Base-by-base conservation (phyloP, 192 early-diverging fungal genomes). In the Diversispora epigaea region DNA sequence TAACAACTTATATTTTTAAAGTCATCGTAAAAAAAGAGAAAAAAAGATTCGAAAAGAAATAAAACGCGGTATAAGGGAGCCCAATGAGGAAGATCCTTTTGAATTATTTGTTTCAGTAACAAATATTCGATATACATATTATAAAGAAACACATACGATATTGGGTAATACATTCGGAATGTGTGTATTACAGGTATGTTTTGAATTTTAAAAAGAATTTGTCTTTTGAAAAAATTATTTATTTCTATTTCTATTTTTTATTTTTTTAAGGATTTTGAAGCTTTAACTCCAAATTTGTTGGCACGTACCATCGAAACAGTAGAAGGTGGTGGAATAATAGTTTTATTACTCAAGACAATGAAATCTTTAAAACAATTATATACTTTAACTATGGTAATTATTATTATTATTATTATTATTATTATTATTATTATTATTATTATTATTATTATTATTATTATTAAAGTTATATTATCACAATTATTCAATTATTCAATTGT, bases 101-200 rank as follows among this genome's bases (percentile, higher is more conserved):
- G 97, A 99, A 81, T 89, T 99, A 64, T 99, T 99, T 79, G 88
- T 99, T 22, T 87, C 95, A 4, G 91, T 94, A 57, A 97, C 97
- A 40, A 89, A 95, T 77, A 98, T 99, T 78, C 89, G 96, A 71
- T 99, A 99, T 85, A 93, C 95, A 39, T 99, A 98, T 90, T 99
- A 99, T 89, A 99, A 99, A 80, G 97, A 99, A 80, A 95, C 96
- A 21, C 91, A 98, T 76, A 99, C 96, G 80, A 94, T 99, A 75
- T 87, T 99, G 68, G 97, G 97, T 77, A 94, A 95, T 79, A 99
- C 97, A 25, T 99, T 91, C 75, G 97, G 97, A 6, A 99, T 99
- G 97, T 98, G 96, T 71, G 90, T 99, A 40, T 82, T 99, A 64
- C 93, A 95, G 73, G 83, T 85, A 74, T 21, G 73, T 19, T 12